Base-by-base conservation (phyloP, 176 grass and related monocot genomes). In the Panicum miliaceum region DNA sequence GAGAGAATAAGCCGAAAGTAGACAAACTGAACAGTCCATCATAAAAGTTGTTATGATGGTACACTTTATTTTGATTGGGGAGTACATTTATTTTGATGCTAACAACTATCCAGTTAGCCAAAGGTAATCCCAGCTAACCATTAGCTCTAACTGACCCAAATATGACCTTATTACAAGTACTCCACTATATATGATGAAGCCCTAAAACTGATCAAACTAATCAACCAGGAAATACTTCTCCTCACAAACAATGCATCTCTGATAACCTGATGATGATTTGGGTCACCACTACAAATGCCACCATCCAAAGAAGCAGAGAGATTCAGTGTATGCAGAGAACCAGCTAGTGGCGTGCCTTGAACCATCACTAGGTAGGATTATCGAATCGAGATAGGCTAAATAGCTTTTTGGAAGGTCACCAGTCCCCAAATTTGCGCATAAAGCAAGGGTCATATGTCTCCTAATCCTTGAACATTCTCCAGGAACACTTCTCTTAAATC, bases 381-480 rank as follows among this genome's bases (percentile, higher is more conserved):
- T 12, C 26, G 26, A 63, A 36, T 51, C 64, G 37, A 36, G 37
- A 36, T 12, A 50, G 60, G 42, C 46, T 8, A 57, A 52, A 6
- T 32, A 69, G 23, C 80, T 32, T 82, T 57, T 45, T 27, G 51
- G 5, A 41, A 59, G 66, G 12, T 59, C 42, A 26, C 8, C 23
- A 66, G 19, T 40, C 50, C 77, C 79, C 36, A 82, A 87, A 87
- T 84, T 89, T 78, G 51, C 18, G 80, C 77, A 73, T 12, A 86
- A 88, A 84, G 71, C 85, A 81, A 92, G 64, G 73, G 57, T 34
- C 51, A 8, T 12, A 10, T 88, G 88, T 88, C 78, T 74, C 87
- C 79, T 88, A 48, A 11, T 86, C 73, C 67, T 51, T 73, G 56
- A 84, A 84, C 93, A 92, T 36, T 45, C 66, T 64, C 91, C 68